Percentiles rank a stretch among this genome's conserved stretches.
These are phyloP conservation scores for Violaceomyces palustris DNA, from an alignment of 1,284 basidiomycete genomes.

Conservation along the genomic window DNA sequence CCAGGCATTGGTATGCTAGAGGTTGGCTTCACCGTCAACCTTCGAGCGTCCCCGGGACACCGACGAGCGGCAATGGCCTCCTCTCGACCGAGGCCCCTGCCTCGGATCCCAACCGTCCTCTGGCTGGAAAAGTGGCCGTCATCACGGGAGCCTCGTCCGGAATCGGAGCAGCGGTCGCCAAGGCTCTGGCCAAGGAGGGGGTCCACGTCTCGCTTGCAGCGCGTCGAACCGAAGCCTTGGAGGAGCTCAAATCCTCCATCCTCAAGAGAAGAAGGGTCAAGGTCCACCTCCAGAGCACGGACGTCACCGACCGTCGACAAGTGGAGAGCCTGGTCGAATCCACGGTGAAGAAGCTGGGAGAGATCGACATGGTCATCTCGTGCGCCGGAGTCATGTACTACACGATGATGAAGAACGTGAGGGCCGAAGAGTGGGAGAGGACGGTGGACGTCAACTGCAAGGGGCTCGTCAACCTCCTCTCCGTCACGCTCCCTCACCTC, in stretches of 20 bases:
- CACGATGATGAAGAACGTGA: conserved; percentile 47
- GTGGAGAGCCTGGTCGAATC: conserved; percentile 36
- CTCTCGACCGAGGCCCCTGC: conserved; percentile 8
- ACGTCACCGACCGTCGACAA: conserved; percentile 39
- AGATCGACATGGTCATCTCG: conserved; percentile 43
- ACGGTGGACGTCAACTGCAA: conserved; percentile 53
- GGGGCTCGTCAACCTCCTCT: conserved; percentile 43
- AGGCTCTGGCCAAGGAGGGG: conserved; percentile 28
- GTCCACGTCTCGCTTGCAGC: conserved; percentile 32
- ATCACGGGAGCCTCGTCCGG: conserved; percentile 54
- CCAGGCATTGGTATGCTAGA: conserved; percentile 47
- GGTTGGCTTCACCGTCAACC: conserved; percentile 45
- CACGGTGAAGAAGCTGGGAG: conserved; percentile 28
- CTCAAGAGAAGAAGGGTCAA: conserved; percentile 5
- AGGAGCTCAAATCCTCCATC: conserved; percentile 12
- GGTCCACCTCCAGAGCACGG: conserved; percentile 36
- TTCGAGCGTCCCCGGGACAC: conserved; percentile 13
- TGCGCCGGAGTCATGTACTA: conserved; percentile 52
- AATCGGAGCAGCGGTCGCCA: conserved; percentile 53
- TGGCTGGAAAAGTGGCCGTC: conserved; percentile 50
- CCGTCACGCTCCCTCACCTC: conserved; percentile 36
- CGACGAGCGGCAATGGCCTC: conserved; percentile 2
- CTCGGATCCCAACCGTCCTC: conserved; percentile 20
- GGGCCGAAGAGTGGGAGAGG: conserved; percentile 46
- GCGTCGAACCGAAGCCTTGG: conserved; percentile 22